Percentiles rank a stretch among this genome's conserved stretches.
Conservation (phyloP, 116 monocot genomes). For the Iris pallida region DNA sequence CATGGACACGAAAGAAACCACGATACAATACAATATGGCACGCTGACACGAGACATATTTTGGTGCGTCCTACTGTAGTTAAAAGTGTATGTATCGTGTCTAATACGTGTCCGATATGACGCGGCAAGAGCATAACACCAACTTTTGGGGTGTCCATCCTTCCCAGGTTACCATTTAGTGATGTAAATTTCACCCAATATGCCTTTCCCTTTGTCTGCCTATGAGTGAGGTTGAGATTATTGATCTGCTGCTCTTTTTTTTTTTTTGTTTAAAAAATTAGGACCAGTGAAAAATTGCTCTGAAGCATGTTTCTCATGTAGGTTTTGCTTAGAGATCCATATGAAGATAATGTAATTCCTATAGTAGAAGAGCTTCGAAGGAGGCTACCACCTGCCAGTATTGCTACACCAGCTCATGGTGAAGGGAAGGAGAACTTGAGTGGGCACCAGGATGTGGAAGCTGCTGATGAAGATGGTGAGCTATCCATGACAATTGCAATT, state of each 20-base stretch:
- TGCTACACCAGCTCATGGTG: conserved; percentile 15
- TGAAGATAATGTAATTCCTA: conserved; percentile 75
- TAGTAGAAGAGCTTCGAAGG: conserved; percentile 81
- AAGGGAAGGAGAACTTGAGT: conserved; percentile 30
- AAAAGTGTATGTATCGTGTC: too few species aligned
- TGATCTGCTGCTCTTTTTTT: too few species aligned
- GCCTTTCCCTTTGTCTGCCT: background rate
- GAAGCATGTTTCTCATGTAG: conserved; percentile 19
- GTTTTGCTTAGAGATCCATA: conserved; percentile 88
- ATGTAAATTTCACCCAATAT: background rate
- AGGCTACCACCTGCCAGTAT: conserved; percentile 37
- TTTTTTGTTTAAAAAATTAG: background rate
- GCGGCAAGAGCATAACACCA: background rate
- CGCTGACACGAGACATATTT: too few species aligned
- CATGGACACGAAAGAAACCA: too few species aligned
- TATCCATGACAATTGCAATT: background rate
- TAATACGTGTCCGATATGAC: too few species aligned
- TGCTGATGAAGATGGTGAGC: conserved; percentile 70
- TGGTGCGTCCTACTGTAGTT: too few species aligned
- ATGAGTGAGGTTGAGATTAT: background rate
- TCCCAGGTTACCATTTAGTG: background rate
- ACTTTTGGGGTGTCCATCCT: background rate
- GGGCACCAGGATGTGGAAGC: conserved; percentile 59
- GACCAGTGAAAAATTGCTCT: background rate
- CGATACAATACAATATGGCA: too few species aligned